Percentiles rank a stretch among this genome's conserved stretches.
These are phyloP conservation scores for Cardamine chenopodiifolia DNA, from an alignment of 345 rosid genomes.

Conservation along the genomic window DNA sequence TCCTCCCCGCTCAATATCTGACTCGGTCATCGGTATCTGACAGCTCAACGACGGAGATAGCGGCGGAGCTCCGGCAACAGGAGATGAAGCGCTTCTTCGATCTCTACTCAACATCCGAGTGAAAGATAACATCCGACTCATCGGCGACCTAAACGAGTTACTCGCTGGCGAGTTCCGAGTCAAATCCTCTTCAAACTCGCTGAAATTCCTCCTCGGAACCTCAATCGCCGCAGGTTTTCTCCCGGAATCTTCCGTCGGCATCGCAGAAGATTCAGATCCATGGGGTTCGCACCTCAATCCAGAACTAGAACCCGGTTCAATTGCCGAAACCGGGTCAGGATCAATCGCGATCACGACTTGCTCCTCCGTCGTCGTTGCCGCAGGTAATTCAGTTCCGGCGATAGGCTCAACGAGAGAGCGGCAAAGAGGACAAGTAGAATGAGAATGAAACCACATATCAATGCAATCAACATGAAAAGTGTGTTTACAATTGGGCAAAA, in stretches of 20 bases:
- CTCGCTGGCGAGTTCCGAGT: constrained; percentile 42
- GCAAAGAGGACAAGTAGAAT: constrained; percentile 90
- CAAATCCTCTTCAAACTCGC: constrained; percentile 42
- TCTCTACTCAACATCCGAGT: constrained; percentile 62
- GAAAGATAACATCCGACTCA: constrained; percentile 62
- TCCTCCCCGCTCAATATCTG: constrained; percentile 53
- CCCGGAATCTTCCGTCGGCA: constrained; percentile 30
- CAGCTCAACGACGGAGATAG: constrained; percentile 25
- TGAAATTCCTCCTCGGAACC: constrained; percentile 42
- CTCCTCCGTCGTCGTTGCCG: background rate
- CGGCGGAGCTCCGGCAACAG: constrained; percentile 33
- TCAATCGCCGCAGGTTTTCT: constrained; percentile 52
- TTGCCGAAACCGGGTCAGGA: constrained; percentile 22
- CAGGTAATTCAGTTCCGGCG: background rate
- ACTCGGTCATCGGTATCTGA: constrained; percentile 37
- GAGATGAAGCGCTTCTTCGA: constrained; percentile 42
- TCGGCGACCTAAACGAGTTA: constrained; percentile 60
- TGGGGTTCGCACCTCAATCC: constrained; percentile 30
- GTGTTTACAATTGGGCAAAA: constrained; percentile 79
- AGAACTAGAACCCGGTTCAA: constrained; percentile 43
- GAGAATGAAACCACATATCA: constrained; percentile 98
- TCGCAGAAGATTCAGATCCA: constrained; percentile 16
- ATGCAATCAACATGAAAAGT: constrained; percentile 82
- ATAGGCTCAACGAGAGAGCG: constrained; percentile 67
- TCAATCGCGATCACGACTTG: constrained; percentile 33